Conservation (phyloP, 2,329 filamentous ascomycete genomes). For the Aureobasidium sp. region DNA sequence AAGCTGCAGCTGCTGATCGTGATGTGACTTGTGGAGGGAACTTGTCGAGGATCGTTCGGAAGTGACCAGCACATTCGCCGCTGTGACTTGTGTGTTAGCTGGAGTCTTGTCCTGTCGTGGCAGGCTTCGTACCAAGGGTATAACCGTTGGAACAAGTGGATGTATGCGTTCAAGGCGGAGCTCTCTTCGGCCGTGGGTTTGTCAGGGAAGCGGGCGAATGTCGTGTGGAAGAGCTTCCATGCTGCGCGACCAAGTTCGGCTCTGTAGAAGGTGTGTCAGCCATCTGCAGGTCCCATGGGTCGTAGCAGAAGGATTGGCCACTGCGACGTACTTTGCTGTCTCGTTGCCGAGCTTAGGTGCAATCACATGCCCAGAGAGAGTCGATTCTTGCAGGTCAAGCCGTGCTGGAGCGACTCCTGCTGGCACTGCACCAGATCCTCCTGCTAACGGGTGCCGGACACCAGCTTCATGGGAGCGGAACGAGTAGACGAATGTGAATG, state of each 20-base stretch:
- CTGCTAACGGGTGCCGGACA: slow-evolving; percentile 16
- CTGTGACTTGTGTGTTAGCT: slow-evolving; percentile 19
- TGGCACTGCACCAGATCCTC: slow-evolving; percentile 12
- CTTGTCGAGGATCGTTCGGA: slow-evolving; percentile 50
- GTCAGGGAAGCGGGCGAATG: slow-evolving; percentile 57
- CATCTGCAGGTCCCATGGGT: neutral
- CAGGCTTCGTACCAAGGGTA: slow-evolving; percentile 47
- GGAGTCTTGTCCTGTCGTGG: neutral
- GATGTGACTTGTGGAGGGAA: slow-evolving; percentile 57
- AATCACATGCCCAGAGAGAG: slow-evolving; percentile 59
- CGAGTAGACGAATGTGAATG: slow-evolving; percentile 51
- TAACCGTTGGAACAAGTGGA: slow-evolving; percentile 55
- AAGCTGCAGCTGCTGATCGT: slow-evolving; percentile 52
- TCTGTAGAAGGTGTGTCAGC: slow-evolving; percentile 25
- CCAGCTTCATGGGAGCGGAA: slow-evolving; percentile 36
- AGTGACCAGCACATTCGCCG: slow-evolving; percentile 58
- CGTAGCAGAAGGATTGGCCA: neutral
- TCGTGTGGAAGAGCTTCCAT: slow-evolving; percentile 59
- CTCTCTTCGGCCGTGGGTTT: slow-evolving; percentile 52
- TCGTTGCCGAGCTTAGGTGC: slow-evolving; percentile 76
- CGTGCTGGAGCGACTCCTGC: slow-evolving; percentile 15
- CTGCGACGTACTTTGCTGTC: slow-evolving; percentile 57
- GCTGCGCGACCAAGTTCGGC: slow-evolving; percentile 56
- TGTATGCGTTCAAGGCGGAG: slow-evolving; percentile 49
- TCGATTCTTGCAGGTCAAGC: slow-evolving; percentile 21